These are phyloP conservation scores for Syzygium aqueum DNA, from an alignment of 345 rosid genomes.

Conservation along the genomic window DNA sequence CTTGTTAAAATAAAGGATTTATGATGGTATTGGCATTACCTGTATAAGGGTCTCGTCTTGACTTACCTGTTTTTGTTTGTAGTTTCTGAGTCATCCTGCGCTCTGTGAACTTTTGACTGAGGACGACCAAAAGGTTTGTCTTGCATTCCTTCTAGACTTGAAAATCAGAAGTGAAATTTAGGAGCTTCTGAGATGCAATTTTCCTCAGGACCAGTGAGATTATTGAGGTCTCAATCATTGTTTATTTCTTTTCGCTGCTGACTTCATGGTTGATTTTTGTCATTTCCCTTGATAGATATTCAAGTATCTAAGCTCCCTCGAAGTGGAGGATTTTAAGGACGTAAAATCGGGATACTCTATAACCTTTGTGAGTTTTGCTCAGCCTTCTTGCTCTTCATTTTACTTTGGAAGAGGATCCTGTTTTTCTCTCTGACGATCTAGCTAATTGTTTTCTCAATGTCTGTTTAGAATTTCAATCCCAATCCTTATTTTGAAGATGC, in stretches of 20 bases:
- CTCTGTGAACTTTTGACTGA: slow-evolving; percentile 68
- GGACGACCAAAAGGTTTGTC: slow-evolving; percentile 83
- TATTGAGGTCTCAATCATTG: neutral
- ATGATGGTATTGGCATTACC: neutral
- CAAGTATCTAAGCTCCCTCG: slow-evolving; percentile 56
- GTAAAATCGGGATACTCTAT: slow-evolving; percentile 88
- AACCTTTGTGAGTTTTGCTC: slow-evolving; percentile 55
- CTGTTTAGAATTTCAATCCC: slow-evolving; percentile 55
- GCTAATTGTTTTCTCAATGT: neutral
- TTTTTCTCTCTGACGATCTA: neutral
- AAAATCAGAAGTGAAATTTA: neutral
- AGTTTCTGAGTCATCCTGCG: slow-evolving; percentile 89
- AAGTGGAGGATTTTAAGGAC: slow-evolving; percentile 87
- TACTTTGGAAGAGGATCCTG: neutral
- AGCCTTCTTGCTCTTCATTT: neutral
- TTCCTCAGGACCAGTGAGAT: neutral
- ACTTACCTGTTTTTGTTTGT: slow-evolving; percentile 5
- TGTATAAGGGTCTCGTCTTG: neutral
- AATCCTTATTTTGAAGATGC: slow-evolving; percentile 82
- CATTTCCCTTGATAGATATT: slow-evolving; percentile 41
- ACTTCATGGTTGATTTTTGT: neutral
- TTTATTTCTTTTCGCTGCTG: neutral
- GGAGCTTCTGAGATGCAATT: neutral
- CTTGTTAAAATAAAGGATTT: too few relatives aligned
- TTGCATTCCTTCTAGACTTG: neutral